A percentile compares a stretch with the other conserved stretches of the same genome.
These are phyloP conservation scores for Lachnellula hyalina DNA, from an alignment of 2,329 filamentous ascomycete genomes.

Conservation along the genomic window DNA sequence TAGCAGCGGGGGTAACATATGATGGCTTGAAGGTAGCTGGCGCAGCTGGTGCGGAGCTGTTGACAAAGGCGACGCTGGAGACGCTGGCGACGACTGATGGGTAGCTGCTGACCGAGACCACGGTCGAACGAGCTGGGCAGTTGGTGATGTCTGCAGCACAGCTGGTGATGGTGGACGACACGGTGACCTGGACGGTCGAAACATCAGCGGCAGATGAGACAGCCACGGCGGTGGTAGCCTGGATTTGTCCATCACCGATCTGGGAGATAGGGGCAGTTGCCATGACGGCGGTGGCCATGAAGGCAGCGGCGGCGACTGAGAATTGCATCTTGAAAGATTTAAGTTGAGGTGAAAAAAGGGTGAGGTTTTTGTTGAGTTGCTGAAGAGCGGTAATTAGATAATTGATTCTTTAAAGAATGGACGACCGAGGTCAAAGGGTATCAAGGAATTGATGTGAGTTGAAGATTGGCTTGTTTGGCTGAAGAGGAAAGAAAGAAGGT, in stretches of 20 bases:
- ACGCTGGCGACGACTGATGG: slow-evolving; percentile 14
- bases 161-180: slow-evolving; percentile 47
- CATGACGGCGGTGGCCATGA: slow-evolving; percentile 26
- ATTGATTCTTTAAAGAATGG: slow-evolving; percentile 27
- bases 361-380: slow-evolving; percentile 11
- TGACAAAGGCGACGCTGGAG: slow-evolving; percentile 7
- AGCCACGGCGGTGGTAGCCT: slow-evolving; percentile 20
- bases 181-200: slow-evolving; percentile 38
- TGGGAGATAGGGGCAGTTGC: not conserved
- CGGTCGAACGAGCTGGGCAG: slow-evolving; percentile 33
- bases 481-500: slow-evolving; percentile 14
- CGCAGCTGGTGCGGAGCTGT: slow-evolving; percentile 16
- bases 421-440: slow-evolving; percentile 29
- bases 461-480: slow-evolving; percentile 23
- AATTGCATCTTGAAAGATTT: slow-evolving; percentile 32
- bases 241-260: not conserved
- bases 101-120: slow-evolving; percentile 20
- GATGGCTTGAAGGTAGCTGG: slow-evolving; percentile 1
- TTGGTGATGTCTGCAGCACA: slow-evolving; percentile 43
- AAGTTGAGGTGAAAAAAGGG: slow-evolving; percentile 8
- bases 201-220: slow-evolving; percentile 27
- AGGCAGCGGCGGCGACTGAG: slow-evolving; percentile 28
- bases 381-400: slow-evolving; percentile 19
- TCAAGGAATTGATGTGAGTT: slow-evolving; percentile 18
- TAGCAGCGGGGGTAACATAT: slow-evolving; percentile 3